Conservation (phyloP, 169 alveolate species). For the Plasmodium billcollinsi region DNA sequence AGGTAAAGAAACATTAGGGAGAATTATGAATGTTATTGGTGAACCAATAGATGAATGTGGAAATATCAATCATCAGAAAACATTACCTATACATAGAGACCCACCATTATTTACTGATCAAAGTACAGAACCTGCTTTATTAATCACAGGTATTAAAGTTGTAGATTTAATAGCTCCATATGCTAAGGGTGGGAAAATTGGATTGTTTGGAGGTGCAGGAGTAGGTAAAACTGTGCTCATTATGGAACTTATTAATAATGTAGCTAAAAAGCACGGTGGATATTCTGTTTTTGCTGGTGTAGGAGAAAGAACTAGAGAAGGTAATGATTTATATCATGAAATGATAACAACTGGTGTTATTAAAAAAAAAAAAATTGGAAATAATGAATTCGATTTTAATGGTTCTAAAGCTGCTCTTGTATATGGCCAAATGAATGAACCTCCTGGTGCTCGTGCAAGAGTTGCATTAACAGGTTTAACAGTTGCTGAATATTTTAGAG, state of each 20-base stretch:
- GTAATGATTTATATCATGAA: slow-evolving; percentile 98
- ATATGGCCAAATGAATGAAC: slow-evolving; percentile 99
- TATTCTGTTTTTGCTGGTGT: slow-evolving; percentile 99
- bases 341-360: slow-evolving; percentile 94
- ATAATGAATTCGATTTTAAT: slow-evolving; percentile 85
- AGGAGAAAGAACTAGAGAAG: slow-evolving; percentile 99
- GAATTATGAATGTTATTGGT: slow-evolving; percentile 98
- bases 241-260: slow-evolving; percentile 98
- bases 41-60: slow-evolving; percentile 99
- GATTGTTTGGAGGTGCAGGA: slow-evolving; percentile 99
- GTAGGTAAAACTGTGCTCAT: slow-evolving; percentile 99
- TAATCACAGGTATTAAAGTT: slow-evolving; percentile 95
- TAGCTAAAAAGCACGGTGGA: slow-evolving; percentile 98
- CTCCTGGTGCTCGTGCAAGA: slow-evolving; percentile 99
- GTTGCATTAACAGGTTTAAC: slow-evolving; percentile 98
- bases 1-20: slow-evolving; percentile 92
- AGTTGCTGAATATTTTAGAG: slow-evolving; percentile 99
- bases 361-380: slow-evolving; percentile 81
- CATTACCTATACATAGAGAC: slow-evolving; percentile 95
- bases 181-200: slow-evolving; percentile 99
- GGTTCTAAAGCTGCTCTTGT: slow-evolving; percentile 98
- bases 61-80: slow-evolving; percentile 90
- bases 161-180: slow-evolving; percentile 98
- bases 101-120: slow-evolving; percentile 97
- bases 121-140: slow-evolving; percentile 93